Evolutionary conservation across 305 asterid species (phyloP), one percentile per base, ranked within the genome.

Genomic region (Striga hermonthica): DNA sequence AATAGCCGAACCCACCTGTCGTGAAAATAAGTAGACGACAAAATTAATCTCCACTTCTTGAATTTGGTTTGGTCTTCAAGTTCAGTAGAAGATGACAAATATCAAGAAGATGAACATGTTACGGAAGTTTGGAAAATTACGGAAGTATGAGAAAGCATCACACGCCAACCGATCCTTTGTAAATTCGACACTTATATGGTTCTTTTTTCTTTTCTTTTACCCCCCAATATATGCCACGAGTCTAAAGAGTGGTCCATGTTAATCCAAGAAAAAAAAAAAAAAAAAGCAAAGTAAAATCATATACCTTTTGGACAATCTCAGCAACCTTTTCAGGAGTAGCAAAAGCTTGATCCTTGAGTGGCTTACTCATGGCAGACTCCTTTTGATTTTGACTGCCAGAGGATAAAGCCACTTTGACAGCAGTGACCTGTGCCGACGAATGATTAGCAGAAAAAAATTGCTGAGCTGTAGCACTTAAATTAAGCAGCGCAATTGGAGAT

Each of bases 261-360:
- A 22, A 22, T 22, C 31, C 31, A 22, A 22, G 2, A 22, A 22
- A 1, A 22, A 22, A 22, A 22, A 22, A n/a, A 22, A 22, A 22
- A 1, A 22, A 22, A 22, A 22, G 2, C n/a, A n/a, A n/a, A n/a
- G n/a, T n/a, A n/a, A n/a, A 34, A 28, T 22, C 31, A 54, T 54
- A 49, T 82, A 90, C 99, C 99, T 94, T 91, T 68, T 86, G 91
- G 59, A 91, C 82, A 68, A 94, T 79, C 74, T 94, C 99, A 12
- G 86, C 86, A 63, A 88, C 89, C 79, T 91, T 94, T 62, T 84
- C 99, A 13, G 97, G 97, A 74, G 95, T 76, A 49, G 99, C 98
- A 63, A 94, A 94, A 64, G 97, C 99, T 64, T 94, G 99, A 72
- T 88, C 95, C 74, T 80, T 91, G 62, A 94, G 95, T 37, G 96